phyloP scores from a whole-genome alignment of 2,329 filamentous ascomycete genomes.

The Colletotrichum sp. region DNA sequence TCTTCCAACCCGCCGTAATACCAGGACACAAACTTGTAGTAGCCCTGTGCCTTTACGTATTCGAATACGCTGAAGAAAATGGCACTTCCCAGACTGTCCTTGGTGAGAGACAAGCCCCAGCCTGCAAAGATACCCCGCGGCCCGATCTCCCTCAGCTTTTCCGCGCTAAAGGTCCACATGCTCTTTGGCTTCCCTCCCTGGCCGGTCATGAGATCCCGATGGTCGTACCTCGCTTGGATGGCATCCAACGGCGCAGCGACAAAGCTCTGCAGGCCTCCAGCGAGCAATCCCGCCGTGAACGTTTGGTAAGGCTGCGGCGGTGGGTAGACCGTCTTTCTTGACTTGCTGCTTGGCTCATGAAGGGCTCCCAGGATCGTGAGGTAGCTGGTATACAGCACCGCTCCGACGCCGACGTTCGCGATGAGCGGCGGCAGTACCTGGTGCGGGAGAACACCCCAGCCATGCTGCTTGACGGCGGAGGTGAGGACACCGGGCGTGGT shows the following conservation, averaged over 20 bases:
- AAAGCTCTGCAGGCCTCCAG: conserved; percentile 72
- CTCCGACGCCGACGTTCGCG: conserved; percentile 76
- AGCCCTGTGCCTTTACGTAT: conserved; percentile 75
- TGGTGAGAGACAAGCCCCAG: conserved; percentile 71
- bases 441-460: conserved; percentile 76
- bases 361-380: conserved; percentile 71
- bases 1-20: conserved; percentile 68
- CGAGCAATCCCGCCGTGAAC: conserved; percentile 73
- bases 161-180: conserved; percentile 75
- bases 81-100: conserved; percentile 73
- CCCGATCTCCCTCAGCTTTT: conserved; percentile 73
- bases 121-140: conserved; percentile 76
- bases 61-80: conserved; percentile 80
- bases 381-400: conserved; percentile 78
- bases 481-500: conserved; percentile 74
- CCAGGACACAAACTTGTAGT: conserved; percentile 73
- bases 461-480: conserved; percentile 71
- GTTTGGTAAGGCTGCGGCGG: conserved; percentile 68
- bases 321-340: conserved; percentile 70
- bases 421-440: conserved; percentile 79
- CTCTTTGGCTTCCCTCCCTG: conserved; percentile 55
- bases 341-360: conserved; percentile 66
- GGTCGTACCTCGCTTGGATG: conserved; percentile 75
- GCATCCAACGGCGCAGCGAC: conserved; percentile 79
- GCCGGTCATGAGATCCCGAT: conserved; percentile 50